Base-by-base conservation (phyloP, 768 basidiomycete genomes). In the Kwoniella sp. region DNA sequence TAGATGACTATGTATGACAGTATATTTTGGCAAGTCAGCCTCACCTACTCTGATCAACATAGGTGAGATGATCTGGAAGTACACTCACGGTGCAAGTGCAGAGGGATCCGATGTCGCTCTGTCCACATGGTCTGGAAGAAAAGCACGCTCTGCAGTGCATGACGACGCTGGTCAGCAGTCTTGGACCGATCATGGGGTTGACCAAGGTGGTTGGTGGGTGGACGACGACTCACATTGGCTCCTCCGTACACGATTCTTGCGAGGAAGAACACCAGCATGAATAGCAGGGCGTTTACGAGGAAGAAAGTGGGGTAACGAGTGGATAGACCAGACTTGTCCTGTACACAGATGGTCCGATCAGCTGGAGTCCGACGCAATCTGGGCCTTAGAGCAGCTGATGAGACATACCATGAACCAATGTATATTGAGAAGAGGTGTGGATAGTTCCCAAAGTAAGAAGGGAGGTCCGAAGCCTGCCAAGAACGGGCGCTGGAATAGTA, bases 371-470 rank as follows among this genome's bases (percentile, higher is more conserved):
- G 13, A 5, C 34, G 13, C 34, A 34, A 5, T 34, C 7, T 34
- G 34, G 22, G 20, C 2, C 13, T 17, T 15, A 41, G 26, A 29
- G 9, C 13, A 37, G 47, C 23, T 28, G 41, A 47, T 23, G 5
- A 30, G 31, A 30, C 55, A n/a, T 15, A 65, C 58, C 58, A 77
- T 83, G 66, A 70, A 92, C 91, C 91, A 93, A 68, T 93, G 91
- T 60, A 90, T 86, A 72, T 95, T 90, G 67, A 95, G 83, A 81
- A 94, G 92, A 63, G 92, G 86, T 0, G 92, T 94, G 82, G 79
- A 89, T 84, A 86, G 82, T 81, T 93, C 92, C 92, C 91, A 92
- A 12, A 92, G 82, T 30, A 94, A 82, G 81, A 89, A 93, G 17
- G 90, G 85, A 1, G 87, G 83, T 15, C 85, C 89, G 71, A 88